Conservation (phyloP, 768 basidiomycete genomes). For the Leccinum subgranulosum region DNA sequence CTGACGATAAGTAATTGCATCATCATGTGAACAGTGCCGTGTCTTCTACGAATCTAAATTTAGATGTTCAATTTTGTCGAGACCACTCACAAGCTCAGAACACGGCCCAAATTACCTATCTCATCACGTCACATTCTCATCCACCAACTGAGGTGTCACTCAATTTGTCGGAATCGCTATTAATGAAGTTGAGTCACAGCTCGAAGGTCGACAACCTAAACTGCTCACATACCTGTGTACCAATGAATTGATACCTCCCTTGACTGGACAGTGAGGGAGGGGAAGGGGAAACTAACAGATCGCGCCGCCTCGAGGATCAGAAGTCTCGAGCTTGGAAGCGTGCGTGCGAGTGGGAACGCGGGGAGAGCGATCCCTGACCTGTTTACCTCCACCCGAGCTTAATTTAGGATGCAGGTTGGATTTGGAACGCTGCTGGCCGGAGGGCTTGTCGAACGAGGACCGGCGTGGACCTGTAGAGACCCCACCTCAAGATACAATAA, state of each 20-base stretch:
- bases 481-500: too few relatives aligned
- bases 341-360: too few relatives aligned
- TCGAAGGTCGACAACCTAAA: background rate
- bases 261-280: background rate
- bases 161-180: background rate
- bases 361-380: too few relatives aligned
- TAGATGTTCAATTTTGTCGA: background rate
- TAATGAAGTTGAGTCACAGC: background rate
- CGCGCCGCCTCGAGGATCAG: background rate
- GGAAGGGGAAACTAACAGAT: background rate
- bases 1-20: background rate
- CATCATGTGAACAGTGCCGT: background rate
- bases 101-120: background rate
- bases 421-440: too few relatives aligned
- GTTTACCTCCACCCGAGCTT: too few relatives aligned
- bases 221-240: background rate
- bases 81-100: background rate
- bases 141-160: background rate
- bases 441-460: too few relatives aligned
- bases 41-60: background rate
- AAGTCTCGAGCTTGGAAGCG: too few relatives aligned
- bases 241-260: background rate
- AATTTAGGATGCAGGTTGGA: too few relatives aligned
- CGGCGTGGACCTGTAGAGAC: too few relatives aligned
- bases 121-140: background rate